Conservation (phyloP, 805 yeast species). For the Candida quercuum region DNA sequence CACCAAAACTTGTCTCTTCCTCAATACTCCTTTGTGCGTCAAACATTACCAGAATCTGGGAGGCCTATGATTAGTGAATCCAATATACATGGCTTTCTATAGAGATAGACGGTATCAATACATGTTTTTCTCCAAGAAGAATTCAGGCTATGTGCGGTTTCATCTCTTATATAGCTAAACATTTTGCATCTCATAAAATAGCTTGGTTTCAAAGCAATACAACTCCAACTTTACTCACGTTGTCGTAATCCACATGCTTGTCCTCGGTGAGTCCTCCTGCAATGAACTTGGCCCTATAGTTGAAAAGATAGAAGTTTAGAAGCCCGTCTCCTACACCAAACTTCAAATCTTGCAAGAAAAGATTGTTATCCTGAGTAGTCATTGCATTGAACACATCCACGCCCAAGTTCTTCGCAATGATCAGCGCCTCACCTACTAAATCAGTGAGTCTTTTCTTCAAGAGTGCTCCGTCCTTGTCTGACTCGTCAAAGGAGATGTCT, state of each 20-base stretch:
- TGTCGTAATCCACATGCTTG: slow-evolving; percentile 45
- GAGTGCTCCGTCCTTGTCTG: slow-evolving; percentile 33
- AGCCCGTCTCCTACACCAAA: slow-evolving; percentile 94
- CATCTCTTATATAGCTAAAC: no score
- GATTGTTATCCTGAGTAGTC: slow-evolving; percentile 82
- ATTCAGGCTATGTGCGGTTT: no score
- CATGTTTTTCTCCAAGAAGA: no score
- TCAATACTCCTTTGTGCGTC: no score
- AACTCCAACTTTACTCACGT: slow-evolving; percentile 82
- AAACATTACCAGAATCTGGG: no score
- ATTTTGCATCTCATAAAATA: no score
- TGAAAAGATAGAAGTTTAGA: slow-evolving; percentile 86
- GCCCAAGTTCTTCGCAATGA: slow-evolving; percentile 58
- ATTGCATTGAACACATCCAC: slow-evolving; percentile 94
- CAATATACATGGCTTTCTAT: no score
- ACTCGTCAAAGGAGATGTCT: slow-evolving; percentile 46
- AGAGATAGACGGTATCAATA: no score
- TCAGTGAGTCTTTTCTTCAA: slow-evolving; percentile 55
- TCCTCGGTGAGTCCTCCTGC: slow-evolving; percentile 69
- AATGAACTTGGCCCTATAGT: slow-evolving; percentile 78
- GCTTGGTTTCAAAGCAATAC: slow-evolving; percentile 62
- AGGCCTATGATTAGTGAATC: no score
- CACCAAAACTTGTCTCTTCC: no score
- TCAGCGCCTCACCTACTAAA: slow-evolving; percentile 68
- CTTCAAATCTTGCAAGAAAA: slow-evolving; percentile 75